Evolutionary conservation across 2,329 filamentous ascomycete species (phyloP).

Genomic region (Paramyrothecium roridum): DNA sequence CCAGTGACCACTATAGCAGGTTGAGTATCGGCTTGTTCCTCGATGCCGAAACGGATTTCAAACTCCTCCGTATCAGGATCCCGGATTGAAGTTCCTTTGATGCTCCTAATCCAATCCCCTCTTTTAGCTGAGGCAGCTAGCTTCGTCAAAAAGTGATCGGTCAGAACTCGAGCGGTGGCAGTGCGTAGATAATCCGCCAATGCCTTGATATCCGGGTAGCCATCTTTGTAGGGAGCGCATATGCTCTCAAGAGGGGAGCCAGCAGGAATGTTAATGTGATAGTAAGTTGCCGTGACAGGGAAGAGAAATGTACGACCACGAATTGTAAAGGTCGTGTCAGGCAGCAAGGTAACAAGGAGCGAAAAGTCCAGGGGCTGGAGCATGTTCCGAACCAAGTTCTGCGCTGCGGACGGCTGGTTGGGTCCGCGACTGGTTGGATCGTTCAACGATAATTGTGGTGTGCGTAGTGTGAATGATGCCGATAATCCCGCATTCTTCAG

Average conservation of each 20-base stretch:
- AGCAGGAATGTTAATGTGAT: constrained; percentile 36
- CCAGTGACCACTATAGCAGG: constrained; percentile 17
- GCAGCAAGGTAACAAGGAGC: constrained; percentile 44
- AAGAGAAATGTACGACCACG: constrained; percentile 40
- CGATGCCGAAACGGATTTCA: constrained; percentile 28
- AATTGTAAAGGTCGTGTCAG: constrained; percentile 38
- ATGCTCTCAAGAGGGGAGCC: constrained; percentile 28
- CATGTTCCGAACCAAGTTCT: constrained; percentile 40
- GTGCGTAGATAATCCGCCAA: constrained; percentile 44
- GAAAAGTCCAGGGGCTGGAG: constrained; percentile 37
- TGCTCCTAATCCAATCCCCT: constrained; percentile 23
- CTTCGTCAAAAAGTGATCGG: constrained; percentile 27
- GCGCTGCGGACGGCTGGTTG: constrained; percentile 37
- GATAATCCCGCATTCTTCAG: constrained; percentile 45
- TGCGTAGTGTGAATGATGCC: constrained; percentile 39
- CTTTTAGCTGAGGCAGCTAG: constrained; percentile 8
- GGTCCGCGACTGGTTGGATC: constrained; percentile 23
- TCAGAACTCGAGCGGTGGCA: constrained; percentile 37
- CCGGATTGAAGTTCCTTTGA: constrained; percentile 28
- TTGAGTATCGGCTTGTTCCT: constrained; percentile 9
- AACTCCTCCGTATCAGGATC: constrained; percentile 19
- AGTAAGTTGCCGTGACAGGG: constrained; percentile 42
- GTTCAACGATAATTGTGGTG: constrained; percentile 26
- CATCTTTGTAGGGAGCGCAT: constrained; percentile 41
- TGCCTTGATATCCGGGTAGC: constrained; percentile 41